phyloP scores from a whole-genome alignment of 2,329 filamentous ascomycete genomes.

The Canariomyces notabilis region DNA sequence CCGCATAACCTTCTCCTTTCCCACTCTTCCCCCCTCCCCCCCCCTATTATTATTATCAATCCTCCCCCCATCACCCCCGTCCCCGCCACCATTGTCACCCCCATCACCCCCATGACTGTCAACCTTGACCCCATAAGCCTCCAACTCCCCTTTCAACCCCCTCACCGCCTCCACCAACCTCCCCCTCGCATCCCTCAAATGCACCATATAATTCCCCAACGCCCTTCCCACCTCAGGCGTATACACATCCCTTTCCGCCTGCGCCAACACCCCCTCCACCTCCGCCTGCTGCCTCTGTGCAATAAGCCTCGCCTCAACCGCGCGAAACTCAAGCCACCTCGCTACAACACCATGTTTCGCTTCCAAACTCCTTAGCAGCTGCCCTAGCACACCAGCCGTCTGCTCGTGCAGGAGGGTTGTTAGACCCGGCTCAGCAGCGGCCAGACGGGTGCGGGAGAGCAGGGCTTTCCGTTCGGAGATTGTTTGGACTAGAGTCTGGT shows the following conservation, averaged over 20 bases:
- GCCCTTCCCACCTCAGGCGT: conserved; percentile 39
- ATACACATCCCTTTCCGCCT: conserved; percentile 39
- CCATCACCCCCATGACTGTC: too few species aligned
- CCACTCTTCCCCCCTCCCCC: conserved; percentile 27
- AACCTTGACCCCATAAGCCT: conserved; percentile 45
- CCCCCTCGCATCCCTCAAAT: conserved; percentile 45
- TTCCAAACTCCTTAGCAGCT: conserved; percentile 48
- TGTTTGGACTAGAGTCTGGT: conserved; percentile 34
- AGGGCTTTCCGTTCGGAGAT: conserved; percentile 29
- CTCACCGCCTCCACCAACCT: conserved; percentile 42
- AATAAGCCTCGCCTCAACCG: conserved; percentile 39
- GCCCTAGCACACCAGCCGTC: conserved; percentile 34
- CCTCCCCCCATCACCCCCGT: too few species aligned
- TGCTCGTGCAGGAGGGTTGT: conserved; percentile 37
- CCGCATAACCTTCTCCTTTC: conserved; percentile 46
- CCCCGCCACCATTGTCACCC: too few species aligned
- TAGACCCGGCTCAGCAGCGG: conserved; percentile 35
- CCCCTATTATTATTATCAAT: conserved; percentile 25
- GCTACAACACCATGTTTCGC: conserved; percentile 51
- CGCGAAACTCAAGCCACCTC: conserved; percentile 47
- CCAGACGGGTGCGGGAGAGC: conserved; percentile 37
- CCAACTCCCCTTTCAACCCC: conserved; percentile 39
- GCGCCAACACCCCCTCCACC: conserved; percentile 32
- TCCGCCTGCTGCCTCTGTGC: conserved; percentile 40
- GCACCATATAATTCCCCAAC: conserved; percentile 43